Conservation (phyloP, 1,139 yeast genomes). For the Nadsonia commutata region DNA sequence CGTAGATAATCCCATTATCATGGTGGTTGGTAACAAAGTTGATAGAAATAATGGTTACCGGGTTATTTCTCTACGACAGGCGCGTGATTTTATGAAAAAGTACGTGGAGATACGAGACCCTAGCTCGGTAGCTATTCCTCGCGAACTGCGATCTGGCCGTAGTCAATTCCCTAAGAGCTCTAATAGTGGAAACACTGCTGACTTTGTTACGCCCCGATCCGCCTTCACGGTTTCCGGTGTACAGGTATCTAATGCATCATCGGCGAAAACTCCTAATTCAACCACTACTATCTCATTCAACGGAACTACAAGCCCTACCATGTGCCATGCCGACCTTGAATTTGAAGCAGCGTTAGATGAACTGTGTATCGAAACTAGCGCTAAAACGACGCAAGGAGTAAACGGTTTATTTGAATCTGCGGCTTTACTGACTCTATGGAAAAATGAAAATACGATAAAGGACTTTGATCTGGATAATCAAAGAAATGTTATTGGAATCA, state of each 20-base stretch:
- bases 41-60: conserved; percentile 89
- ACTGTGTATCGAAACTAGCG: conserved; percentile 50
- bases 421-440: conserved; percentile 27
- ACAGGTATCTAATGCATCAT: not conserved
- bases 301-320: not conserved
- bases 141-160: not conserved
- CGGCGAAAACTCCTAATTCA: not conserved
- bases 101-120: not conserved
- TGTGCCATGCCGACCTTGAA: not conserved
- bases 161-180: not conserved
- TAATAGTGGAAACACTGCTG: conserved; percentile 78
- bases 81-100: conserved; percentile 61
- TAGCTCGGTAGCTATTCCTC: not conserved
- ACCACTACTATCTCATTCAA: not conserved
- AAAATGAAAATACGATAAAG: not conserved
- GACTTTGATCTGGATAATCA: not conserved
- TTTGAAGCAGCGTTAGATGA: not conserved
- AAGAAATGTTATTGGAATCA: no score
- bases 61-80: conserved; percentile 67
- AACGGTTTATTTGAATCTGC: conserved; percentile 93
- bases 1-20: conserved; percentile 90
- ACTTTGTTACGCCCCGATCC: conserved; percentile 29
- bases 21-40: conserved; percentile 84
- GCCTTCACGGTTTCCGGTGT: not conserved
- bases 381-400: conserved; percentile 85